Conservation (phyloP, 176 grass and related monocot species). For the Pontederia paniculata region DNA sequence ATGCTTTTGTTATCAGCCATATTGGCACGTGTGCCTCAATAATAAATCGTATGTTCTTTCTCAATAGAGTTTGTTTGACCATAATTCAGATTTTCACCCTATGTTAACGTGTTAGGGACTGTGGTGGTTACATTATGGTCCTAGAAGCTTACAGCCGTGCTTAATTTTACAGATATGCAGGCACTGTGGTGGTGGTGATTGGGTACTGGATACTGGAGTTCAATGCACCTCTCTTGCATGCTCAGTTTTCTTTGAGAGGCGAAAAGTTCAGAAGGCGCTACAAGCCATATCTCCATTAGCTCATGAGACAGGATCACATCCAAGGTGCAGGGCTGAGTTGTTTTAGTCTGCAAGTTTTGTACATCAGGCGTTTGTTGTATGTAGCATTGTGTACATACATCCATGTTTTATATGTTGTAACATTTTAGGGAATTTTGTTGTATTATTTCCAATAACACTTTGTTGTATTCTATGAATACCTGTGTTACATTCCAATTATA, state of each 20-base stretch:
- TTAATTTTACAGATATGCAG: slow-evolving; percentile 52
- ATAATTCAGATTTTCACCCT: not conserved
- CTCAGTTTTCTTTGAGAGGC: slow-evolving; percentile 72
- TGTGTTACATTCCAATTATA: too few relatives aligned
- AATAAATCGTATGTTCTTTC: too few relatives aligned
- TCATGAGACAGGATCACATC: slow-evolving; percentile 46
- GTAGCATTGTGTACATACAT: too few relatives aligned
- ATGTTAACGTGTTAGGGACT: not conserved
- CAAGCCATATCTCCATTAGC: slow-evolving; percentile 38
- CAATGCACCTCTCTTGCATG: slow-evolving; percentile 83
- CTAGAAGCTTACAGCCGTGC: slow-evolving; percentile 8
- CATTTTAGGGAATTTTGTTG: too few relatives aligned
- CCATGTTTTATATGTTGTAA: too few relatives aligned
- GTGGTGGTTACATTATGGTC: not conserved
- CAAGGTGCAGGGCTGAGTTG: slow-evolving; percentile 45
- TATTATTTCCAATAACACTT: too few relatives aligned
- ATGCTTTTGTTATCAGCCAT: too few relatives aligned
- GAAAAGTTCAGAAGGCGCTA: slow-evolving; percentile 58
- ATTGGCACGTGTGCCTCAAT: too few relatives aligned
- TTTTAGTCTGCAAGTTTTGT: slow-evolving; percentile 27
- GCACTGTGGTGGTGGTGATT: slow-evolving; percentile 68
- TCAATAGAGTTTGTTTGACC: too few relatives aligned
- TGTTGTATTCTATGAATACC: too few relatives aligned
- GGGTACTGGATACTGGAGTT: slow-evolving; percentile 56
- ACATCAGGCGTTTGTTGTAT: too few relatives aligned